Base-by-base conservation (phyloP, 805 yeast species). In the Kodamaea fukazawae region DNA sequence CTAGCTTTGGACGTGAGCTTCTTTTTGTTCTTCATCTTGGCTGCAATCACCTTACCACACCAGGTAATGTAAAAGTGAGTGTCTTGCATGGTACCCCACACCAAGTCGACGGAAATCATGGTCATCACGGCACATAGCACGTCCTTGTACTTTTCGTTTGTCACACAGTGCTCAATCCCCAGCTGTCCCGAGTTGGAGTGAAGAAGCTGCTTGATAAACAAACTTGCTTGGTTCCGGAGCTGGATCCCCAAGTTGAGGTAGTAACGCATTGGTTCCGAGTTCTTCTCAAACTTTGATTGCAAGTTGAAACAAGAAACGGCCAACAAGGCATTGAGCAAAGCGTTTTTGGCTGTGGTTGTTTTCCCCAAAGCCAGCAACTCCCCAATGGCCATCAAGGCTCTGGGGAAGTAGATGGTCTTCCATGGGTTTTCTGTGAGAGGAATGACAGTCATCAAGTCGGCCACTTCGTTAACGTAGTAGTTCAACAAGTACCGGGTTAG, bases 1-100 rank as follows among this genome's bases (percentile, higher is more conserved):
- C 79, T 70, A 1, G 96, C 95, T 59, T 87, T 87, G 14, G 85
- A 72, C 0, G 90, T 81, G 15, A 87, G 60, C 45, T 75, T 77
- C 50, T 81, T 63, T 54, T 88, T 78, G 38, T 68, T 72, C 32
- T 66, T 66, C 81, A 83, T 81, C 52, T 91, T 78, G 48, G 79
- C 75, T 25, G 78, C 76, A 17, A 88, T 82, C 41, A 86, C 81
- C 41, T 75, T 76, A 45, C 86, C 91, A 63, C 95, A 85, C 51
- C 88, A 78, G 40, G 79, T 76, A 39, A 88, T 68, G 61, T 86
- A 86, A 42, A 80, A 74, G 46, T 78, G 79, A 53, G 95, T 86
- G 49, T 85, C 93, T 40, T 84, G 81, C 90, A 86, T 85, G 1
- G 91, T 80, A 2, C 96, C 96, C 87, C 95, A 84, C 11, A 86